Percentiles rank a stretch among this genome's conserved stretches.
Evolutionary conservation across 768 basidiomycete genomes (phyloP).

Genomic region (Podaxis mareebaensis): DNA sequence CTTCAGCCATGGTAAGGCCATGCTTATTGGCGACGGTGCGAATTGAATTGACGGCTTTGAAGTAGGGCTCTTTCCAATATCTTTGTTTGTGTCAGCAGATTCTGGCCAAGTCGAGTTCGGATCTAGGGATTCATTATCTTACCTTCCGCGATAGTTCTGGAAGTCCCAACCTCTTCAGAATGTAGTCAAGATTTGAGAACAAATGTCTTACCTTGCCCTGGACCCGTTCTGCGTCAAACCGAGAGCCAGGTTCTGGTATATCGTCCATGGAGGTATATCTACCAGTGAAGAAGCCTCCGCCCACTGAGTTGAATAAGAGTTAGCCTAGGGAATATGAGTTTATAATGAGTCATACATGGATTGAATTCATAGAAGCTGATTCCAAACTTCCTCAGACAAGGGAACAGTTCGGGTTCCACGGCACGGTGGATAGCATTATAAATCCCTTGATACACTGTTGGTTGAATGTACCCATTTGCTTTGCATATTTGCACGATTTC

Average conservation of each 20-base stretch:
- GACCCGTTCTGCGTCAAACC: conserved; percentile 49
- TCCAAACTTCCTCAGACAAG: conserved; percentile 58
- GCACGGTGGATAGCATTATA: conserved; percentile 42
- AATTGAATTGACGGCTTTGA: conserved; percentile 47
- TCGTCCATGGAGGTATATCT: conserved; percentile 44
- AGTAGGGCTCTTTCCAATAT: conserved; percentile 57
- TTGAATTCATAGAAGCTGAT: conserved; percentile 59
- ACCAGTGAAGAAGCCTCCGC: conserved; percentile 60
- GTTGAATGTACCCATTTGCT: conserved; percentile 52
- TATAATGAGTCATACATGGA: conserved; percentile 37
- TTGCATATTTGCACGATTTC: conserved; percentile 60
- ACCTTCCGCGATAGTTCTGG: conserved; percentile 42
- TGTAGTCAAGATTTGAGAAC: neutral
- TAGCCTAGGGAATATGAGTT: neutral
- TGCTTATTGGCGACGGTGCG: conserved; percentile 46
- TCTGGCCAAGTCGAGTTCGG: neutral
- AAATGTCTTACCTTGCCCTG: conserved; percentile 45
- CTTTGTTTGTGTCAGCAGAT: conserved; percentile 23
- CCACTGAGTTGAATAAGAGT: conserved; percentile 38
- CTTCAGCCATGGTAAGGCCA: conserved; percentile 48
- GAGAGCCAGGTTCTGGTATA: conserved; percentile 47
- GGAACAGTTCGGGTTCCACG: conserved; percentile 48
- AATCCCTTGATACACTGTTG: conserved; percentile 55
- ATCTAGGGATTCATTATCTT: conserved; percentile 19
- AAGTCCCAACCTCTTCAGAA: neutral